These are phyloP conservation scores for Neurospora sp. DNA, from an alignment of 495 filamentous ascomycete species.

Conservation along the genomic window DNA sequence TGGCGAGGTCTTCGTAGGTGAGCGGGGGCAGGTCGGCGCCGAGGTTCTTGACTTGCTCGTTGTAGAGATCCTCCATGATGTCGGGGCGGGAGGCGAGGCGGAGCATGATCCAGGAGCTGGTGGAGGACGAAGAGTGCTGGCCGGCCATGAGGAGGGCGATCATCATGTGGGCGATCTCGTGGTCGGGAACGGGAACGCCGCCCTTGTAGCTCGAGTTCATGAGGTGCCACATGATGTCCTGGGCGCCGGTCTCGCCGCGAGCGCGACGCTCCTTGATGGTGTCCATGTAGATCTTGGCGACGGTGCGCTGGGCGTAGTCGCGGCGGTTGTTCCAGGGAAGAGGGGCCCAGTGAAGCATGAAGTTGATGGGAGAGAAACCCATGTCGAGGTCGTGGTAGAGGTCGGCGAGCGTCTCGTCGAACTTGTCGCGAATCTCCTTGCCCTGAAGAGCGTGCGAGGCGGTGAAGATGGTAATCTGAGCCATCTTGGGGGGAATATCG, in stretches of 20 bases:
- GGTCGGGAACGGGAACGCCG: slow-evolving; percentile 58
- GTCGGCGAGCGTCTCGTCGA: slow-evolving; percentile 62
- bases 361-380: slow-evolving; percentile 77
- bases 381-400: slow-evolving; percentile 78
- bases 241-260: slow-evolving; percentile 32
- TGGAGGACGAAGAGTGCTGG: slow-evolving; percentile 79
- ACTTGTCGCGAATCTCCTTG: slow-evolving; percentile 64
- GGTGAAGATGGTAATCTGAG: slow-evolving; percentile 79
- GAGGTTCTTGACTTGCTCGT: slow-evolving; percentile 57
- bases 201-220: slow-evolving; percentile 74
- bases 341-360: slow-evolving; percentile 79
- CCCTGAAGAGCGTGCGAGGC: slow-evolving; percentile 74
- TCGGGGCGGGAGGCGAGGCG: slow-evolving; percentile 64
- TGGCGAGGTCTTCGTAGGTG: slow-evolving; percentile 55
- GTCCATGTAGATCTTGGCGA: slow-evolving; percentile 68
- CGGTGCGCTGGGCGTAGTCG: slow-evolving; percentile 62
- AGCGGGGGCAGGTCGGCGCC: slow-evolving; percentile 55
- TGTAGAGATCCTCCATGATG: slow-evolving; percentile 64
- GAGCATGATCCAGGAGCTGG: slow-evolving; percentile 71
- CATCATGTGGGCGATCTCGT: slow-evolving; percentile 85
- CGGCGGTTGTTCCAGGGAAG: slow-evolving; percentile 74
- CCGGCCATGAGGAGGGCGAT: slow-evolving; percentile 85
- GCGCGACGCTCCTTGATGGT: slow-evolving; percentile 60
- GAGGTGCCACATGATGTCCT: slow-evolving; percentile 77
- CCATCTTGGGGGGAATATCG: slow-evolving; percentile 60